Evolutionary conservation across 495 filamentous ascomycete species (phyloP).

Genomic region (Tuber indicum): DNA sequence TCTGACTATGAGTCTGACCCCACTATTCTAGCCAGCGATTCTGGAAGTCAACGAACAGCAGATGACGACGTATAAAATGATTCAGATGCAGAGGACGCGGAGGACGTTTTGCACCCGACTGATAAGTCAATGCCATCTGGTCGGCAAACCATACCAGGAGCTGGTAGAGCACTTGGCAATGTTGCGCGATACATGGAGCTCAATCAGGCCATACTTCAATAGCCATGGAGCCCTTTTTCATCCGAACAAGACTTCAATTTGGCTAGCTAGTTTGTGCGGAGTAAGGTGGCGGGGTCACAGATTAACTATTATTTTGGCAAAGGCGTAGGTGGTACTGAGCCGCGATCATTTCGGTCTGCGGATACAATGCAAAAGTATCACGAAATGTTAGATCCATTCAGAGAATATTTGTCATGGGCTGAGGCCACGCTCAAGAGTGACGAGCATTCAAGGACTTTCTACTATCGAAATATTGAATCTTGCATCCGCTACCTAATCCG

Average conservation of each 20-base stretch:
- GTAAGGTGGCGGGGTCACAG: no score
- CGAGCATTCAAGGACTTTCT: neutral
- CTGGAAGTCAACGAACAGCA: neutral
- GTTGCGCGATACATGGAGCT: no score
- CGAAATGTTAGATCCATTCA: neutral
- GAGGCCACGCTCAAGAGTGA: no score
- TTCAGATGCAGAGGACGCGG: neutral
- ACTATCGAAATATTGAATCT: neutral
- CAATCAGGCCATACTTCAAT: no score
- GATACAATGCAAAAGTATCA: neutral
- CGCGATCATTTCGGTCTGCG: constrained; percentile 3
- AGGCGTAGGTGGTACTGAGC: neutral
- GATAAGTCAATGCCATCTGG: no score
- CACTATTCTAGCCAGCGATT: neutral
- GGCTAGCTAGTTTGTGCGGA: no score
- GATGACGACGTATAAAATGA: neutral
- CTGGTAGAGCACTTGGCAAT: no score
- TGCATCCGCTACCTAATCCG: neutral
- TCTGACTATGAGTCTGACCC: neutral
- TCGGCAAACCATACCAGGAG: no score
- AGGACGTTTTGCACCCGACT: no score
- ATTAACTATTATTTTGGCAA: neutral
- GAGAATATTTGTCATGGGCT: no score
- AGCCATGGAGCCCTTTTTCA: no score
- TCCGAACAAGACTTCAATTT: no score